Evolutionary conservation across 2,329 filamentous ascomycete species (phyloP).

Genomic region (Cadophora luteo-olivacea): DNA sequence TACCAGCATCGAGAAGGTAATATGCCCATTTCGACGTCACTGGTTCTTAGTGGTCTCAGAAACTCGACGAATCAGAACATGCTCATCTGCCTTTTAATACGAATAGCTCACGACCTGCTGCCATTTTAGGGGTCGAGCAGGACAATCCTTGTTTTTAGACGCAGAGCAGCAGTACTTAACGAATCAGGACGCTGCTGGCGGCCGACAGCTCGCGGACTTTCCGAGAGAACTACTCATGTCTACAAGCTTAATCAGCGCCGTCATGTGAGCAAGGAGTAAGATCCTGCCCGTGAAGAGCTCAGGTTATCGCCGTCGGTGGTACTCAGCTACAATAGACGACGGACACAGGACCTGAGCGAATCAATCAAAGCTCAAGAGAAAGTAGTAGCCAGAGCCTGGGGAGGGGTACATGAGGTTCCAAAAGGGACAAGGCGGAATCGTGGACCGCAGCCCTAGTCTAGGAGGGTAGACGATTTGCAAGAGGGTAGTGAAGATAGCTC

Average conservation of each 20-base stretch:
- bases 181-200: constrained; percentile 12
- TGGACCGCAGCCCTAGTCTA: background rate
- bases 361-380: no score
- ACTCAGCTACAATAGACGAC: background rate
- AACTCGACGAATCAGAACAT: constrained; percentile 2
- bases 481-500: background rate
- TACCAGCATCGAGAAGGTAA: constrained; percentile 15
- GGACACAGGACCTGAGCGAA: background rate
- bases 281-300: background rate
- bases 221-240: constrained; percentile 10
- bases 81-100: background rate
- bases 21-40: constrained; percentile 12
- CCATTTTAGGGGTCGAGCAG: background rate
- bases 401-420: background rate
- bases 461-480: background rate
- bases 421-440: background rate
- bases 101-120: constrained; percentile 10
- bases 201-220: background rate
- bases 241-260: constrained; percentile 9
- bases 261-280: background rate
- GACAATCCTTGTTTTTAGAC: background rate
- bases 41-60: constrained; percentile 1
- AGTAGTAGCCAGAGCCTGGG: background rate
- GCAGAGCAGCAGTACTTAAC: background rate
- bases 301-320: constrained; percentile 10